phyloP scores from a whole-genome alignment of 495 filamentous ascomycete genomes.

The Aeminium ludgeri region DNA sequence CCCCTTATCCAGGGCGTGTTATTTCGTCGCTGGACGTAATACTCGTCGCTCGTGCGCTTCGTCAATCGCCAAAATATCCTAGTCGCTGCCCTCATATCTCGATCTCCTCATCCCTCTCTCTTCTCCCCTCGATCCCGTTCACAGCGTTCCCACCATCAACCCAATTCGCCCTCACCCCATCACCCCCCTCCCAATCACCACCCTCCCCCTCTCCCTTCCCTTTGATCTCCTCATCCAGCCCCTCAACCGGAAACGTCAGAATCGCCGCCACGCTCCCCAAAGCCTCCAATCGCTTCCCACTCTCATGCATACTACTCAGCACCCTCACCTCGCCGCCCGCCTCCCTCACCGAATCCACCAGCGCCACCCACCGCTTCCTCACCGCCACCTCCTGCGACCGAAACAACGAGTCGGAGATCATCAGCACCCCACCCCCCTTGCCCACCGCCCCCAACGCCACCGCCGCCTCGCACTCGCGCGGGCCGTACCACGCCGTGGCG shows the following conservation, averaged over 20 bases:
- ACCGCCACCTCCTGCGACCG: slow-evolving; percentile 64
- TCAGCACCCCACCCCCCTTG: slow-evolving; percentile 60
- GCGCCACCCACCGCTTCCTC: slow-evolving; percentile 61
- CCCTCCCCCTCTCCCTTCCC: slow-evolving; percentile 20
- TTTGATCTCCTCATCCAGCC: slow-evolving; percentile 52
- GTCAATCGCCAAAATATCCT: too few relatives aligned
- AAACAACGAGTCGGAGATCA: slow-evolving; percentile 77
- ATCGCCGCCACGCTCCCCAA: slow-evolving; percentile 81
- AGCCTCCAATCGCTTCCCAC: slow-evolving; percentile 68
- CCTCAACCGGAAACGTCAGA: slow-evolving; percentile 69
- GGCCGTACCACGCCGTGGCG: slow-evolving; percentile 81
- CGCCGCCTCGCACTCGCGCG: slow-evolving; percentile 66
- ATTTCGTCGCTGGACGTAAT: too few relatives aligned
- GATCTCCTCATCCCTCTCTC: slow-evolving; percentile 2
- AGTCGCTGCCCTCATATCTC: too few relatives aligned
- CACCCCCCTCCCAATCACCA: slow-evolving; percentile 2
- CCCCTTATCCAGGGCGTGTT: too few relatives aligned
- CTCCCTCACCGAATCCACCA: slow-evolving; percentile 84
- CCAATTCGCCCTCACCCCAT: background rate
- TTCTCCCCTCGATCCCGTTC: slow-evolving; percentile 1
- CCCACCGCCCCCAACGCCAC: slow-evolving; percentile 82
- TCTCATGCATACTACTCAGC: slow-evolving; percentile 85
- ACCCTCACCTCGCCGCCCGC: slow-evolving; percentile 77
- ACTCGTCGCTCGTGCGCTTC: too few relatives aligned
- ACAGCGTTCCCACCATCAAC: background rate